phyloP scores from a whole-genome alignment of 352 stramenopile genomes.

The Phytophthora aleatoria region DNA sequence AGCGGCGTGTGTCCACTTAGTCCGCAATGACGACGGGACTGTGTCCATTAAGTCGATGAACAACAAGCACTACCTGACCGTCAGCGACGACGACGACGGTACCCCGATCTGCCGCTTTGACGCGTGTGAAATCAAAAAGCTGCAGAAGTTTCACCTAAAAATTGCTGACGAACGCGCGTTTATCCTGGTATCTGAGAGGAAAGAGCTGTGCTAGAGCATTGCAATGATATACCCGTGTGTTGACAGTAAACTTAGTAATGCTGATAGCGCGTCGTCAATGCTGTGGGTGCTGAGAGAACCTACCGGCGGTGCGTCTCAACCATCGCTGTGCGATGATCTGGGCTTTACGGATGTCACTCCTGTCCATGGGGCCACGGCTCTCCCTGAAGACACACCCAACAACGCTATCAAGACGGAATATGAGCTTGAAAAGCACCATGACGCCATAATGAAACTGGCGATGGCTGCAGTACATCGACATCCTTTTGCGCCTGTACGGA shows the following conservation, averaged over 20 bases:
- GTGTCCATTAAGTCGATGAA: neutral
- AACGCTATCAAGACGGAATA: neutral
- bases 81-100: neutral
- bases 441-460: neutral
- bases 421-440: neutral
- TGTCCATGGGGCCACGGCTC: neutral
- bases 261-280: neutral
- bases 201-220: neutral
- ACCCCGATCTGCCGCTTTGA: neutral
- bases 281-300: conserved; percentile 3
- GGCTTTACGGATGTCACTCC: neutral
- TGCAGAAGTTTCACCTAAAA: neutral
- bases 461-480: conserved; percentile 1
- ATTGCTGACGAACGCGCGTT: neutral
- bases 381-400: neutral
- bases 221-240: neutral
- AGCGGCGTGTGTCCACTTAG: neutral
- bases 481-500: neutral
- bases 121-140: neutral
- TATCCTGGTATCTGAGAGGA: neutral
- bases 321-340: neutral
- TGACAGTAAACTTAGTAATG: neutral
- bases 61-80: neutral
- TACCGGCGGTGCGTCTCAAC: neutral
- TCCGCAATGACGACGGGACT: neutral